Evolutionary conservation across 352 stramenopile species (phyloP).

Genomic region (Aphanomyces euteiches): DNA sequence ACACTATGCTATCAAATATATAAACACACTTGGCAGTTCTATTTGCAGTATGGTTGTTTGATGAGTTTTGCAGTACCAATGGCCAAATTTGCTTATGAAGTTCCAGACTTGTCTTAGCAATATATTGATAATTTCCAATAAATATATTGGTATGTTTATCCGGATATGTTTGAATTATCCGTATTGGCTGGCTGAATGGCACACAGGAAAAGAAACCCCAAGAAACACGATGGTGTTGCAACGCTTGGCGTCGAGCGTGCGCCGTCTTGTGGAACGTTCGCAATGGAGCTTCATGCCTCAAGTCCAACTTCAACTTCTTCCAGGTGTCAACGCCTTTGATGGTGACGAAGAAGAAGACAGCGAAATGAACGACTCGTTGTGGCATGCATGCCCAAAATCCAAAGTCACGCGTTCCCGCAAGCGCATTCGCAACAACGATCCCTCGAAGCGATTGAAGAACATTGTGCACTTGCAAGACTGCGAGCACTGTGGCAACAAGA

Average conservation of each 20-base stretch:
- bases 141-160: neutral
- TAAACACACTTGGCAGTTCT: too few species aligned
- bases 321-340: conserved; percentile 5
- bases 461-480: conserved; percentile 88
- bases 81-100: too few species aligned
- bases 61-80: too few species aligned
- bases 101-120: too few species aligned
- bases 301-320: conserved; percentile 15
- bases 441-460: conserved; percentile 85
- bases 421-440: conserved; percentile 85
- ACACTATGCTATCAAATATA: too few species aligned
- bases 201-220: neutral
- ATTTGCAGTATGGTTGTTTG: too few species aligned
- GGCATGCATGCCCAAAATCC: conserved; percentile 80
- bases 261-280: conserved; percentile 10
- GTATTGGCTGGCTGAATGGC: neutral
- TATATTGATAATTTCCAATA: too few species aligned
- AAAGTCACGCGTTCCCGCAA: conserved; percentile 86
- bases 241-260: conserved; percentile 18
- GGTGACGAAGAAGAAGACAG: conserved; percentile 1
- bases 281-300: conserved; percentile 25
- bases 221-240: conserved; percentile 14
- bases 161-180: neutral
- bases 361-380: conserved; percentile 62
- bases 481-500: conserved; percentile 79